Evolutionary conservation across 2,329 filamentous ascomycete genomes (phyloP), one percentile per base, ranked within the genome.

Genomic region (Trichoderma sp.): DNA sequence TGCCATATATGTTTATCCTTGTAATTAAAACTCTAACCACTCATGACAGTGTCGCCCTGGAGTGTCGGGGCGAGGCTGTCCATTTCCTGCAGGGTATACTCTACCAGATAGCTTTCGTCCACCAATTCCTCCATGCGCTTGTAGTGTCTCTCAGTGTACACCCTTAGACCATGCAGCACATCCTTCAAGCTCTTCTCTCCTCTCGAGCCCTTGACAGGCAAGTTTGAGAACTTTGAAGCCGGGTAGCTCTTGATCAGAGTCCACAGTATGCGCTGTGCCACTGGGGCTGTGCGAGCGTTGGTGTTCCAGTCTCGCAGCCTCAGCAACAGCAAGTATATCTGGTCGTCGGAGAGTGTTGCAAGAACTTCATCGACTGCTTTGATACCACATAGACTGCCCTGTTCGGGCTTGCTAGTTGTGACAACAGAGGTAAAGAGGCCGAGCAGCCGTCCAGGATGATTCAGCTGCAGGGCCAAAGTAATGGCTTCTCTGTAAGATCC

Each of bases 271-370:
- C 91, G 89, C 82, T 99, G 96, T 1, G 96, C 93, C 1, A 98
- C 90, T 6, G 91, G 88, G 1, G 94, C 91, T 4, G 94, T 97
- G 73, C 93, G 88, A 0, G 94, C 94, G 76, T 98, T 98, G 5
- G 96, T 97, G 80, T 99, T 99, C 96, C 96, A 99, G 82, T 99
- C 96, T 59, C 97, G 88, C 58, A 98, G 82, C 72, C 96, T 87
- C 47, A 95, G 85, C 0, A 99, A 87, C 15, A 99, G 87, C 7
- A 90, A 85, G 81, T 93, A 97, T 15, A 99, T 88, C 79, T 98
- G 95, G 76, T 95, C 92, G 76, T 96, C 91, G 5, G 91, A 92
- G 6, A 99, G 86, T 13, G 84, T 88, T n/a, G 86, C 88, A 1
- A 99, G 85, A 0, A 97, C 95, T 66, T 94, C 88, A 76, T 98